These are phyloP conservation scores for Strobilomyces dryophilus DNA, from an alignment of 768 basidiomycete species.

Conservation along the genomic window DNA sequence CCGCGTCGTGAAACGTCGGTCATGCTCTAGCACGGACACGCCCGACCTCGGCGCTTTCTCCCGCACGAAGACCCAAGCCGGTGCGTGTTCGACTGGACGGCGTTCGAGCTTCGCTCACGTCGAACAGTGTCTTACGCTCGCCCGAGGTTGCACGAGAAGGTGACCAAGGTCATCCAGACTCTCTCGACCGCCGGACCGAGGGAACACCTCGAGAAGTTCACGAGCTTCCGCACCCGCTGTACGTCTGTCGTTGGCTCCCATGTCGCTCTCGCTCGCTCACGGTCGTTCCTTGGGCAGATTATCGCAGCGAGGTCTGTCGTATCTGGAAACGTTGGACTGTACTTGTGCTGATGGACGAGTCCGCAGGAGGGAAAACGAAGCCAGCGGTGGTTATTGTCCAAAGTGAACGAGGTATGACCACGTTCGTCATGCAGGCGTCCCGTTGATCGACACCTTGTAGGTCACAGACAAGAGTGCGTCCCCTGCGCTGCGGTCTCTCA, in stretches of 20 bases:
- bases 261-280: constrained; percentile 1
- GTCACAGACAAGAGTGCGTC: constrained; percentile 62
- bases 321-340: not conserved
- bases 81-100: constrained; percentile 29
- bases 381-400: constrained; percentile 71
- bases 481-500: constrained; percentile 47
- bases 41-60: constrained; percentile 49
- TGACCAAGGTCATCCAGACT: constrained; percentile 57
- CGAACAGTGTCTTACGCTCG: constrained; percentile 49
- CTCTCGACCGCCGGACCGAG: constrained; percentile 63
- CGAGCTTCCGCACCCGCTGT: constrained; percentile 74
- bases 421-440: not conserved
- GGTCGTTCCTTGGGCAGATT: constrained; percentile 42
- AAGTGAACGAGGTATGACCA: constrained; percentile 53
- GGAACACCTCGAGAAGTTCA: constrained; percentile 61
- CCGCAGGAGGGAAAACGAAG: constrained; percentile 68
- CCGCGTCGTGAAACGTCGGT: constrained; percentile 1
- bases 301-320: constrained; percentile 64
- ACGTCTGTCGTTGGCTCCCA: constrained; percentile 24
- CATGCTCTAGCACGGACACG: constrained; percentile 64
- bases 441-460: constrained; percentile 32
- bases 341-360: constrained; percentile 11
- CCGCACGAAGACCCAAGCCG: constrained; percentile 34
- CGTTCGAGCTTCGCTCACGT: not conserved
- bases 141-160: constrained; percentile 57